A percentile compares a stretch with the other conserved stretches of the same genome.
Evolutionary conservation across 1,284 basidiomycete genomes (phyloP).

Genomic region (Ustilago shanxiensis): DNA sequence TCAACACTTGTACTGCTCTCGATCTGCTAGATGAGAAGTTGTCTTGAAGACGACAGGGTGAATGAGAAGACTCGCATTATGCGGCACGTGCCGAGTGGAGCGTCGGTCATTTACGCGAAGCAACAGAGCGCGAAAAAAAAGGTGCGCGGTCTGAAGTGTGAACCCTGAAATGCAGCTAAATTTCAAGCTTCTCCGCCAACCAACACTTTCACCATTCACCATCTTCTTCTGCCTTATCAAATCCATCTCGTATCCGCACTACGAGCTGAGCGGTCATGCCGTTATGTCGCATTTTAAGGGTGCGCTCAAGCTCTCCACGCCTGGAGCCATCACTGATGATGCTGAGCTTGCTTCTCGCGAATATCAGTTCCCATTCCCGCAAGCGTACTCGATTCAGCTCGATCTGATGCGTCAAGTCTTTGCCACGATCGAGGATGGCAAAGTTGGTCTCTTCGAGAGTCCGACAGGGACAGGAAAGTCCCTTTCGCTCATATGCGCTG

Average conservation of each 20-base stretch:
- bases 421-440: slow-evolving; percentile 78
- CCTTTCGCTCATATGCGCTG: slow-evolving; percentile 71
- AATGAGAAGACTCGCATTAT: not conserved
- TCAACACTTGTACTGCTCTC: not conserved
- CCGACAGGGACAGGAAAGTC: slow-evolving; percentile 73
- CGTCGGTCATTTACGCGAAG: slow-evolving; percentile 29
- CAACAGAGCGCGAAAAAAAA: not conserved
- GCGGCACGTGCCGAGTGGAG: slow-evolving; percentile 17
- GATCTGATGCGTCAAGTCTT: slow-evolving; percentile 92
- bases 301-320: slow-evolving; percentile 25
- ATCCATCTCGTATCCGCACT: not conserved
- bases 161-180: slow-evolving; percentile 4
- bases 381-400: slow-evolving; percentile 87
- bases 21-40: not conserved
- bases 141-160: slow-evolving; percentile 1
- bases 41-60: not conserved
- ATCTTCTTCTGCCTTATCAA: not conserved
- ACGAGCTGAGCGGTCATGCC: slow-evolving; percentile 5
- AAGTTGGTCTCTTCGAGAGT: slow-evolving; percentile 79
- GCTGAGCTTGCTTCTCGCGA: slow-evolving; percentile 31
- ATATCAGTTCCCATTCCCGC: slow-evolving; percentile 63
- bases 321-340: slow-evolving; percentile 17
- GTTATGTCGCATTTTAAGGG: slow-evolving; percentile 3
- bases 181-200: not conserved
- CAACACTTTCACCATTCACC: slow-evolving; percentile 11